phyloP scores from a whole-genome alignment of 768 basidiomycete species.

The Lentinula sp. region DNA sequence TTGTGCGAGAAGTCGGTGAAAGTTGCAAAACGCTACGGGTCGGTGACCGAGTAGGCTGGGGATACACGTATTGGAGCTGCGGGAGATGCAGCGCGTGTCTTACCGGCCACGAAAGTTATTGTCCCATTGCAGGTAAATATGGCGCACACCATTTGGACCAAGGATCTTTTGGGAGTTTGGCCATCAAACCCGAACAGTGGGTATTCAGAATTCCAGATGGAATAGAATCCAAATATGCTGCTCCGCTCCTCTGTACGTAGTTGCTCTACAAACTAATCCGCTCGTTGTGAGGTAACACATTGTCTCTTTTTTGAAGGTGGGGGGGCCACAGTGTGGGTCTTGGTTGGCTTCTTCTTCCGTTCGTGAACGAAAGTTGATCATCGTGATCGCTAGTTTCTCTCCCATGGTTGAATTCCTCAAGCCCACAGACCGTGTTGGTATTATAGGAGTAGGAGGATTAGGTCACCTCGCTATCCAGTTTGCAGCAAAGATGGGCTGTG shows the following conservation, averaged over 20 bases:
- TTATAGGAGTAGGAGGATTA: constrained; percentile 28
- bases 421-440: constrained; percentile 24
- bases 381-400: constrained; percentile 12
- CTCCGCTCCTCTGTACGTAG: constrained; percentile 26
- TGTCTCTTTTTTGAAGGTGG: constrained; percentile 9
- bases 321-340: constrained; percentile 20
- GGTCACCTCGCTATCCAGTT: constrained; percentile 33
- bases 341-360: not conserved
- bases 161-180: constrained; percentile 28
- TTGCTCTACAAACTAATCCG: not conserved
- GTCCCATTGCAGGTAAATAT: constrained; percentile 8
- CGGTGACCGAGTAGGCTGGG: constrained; percentile 31
- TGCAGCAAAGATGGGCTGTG: constrained; percentile 31
- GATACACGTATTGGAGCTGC: constrained; percentile 25
- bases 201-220: constrained; percentile 26
- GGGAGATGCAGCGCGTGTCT: constrained; percentile 25
- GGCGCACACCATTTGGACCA: constrained; percentile 20
- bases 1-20: constrained; percentile 24
- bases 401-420: constrained; percentile 17
- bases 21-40: constrained; percentile 10
- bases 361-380: not conserved
- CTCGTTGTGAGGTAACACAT: too few species aligned
- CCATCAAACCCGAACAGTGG: constrained; percentile 25
- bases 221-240: constrained; percentile 22
- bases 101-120: constrained; percentile 23